Conservation (phyloP, 177 flowering plant species). For the Telopea speciosissima region DNA sequence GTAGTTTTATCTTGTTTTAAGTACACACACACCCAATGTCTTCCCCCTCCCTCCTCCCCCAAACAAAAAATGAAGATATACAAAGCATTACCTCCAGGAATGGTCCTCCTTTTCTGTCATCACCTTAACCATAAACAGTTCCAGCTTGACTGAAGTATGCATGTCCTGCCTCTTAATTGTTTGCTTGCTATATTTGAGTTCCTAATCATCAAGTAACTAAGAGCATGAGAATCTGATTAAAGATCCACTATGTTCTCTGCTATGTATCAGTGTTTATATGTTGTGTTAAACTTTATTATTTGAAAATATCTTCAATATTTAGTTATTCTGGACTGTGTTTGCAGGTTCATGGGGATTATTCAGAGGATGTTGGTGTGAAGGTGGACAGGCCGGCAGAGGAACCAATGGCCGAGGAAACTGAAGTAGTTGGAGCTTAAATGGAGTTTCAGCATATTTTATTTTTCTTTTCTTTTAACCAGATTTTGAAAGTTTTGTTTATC, state of each 20-base stretch:
- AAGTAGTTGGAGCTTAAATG: constrained; percentile 5
- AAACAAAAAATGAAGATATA: too few relatives aligned
- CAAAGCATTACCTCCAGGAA: neutral
- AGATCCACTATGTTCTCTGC: too few relatives aligned
- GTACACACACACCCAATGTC: too few relatives aligned
- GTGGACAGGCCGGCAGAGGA: constrained; percentile 8
- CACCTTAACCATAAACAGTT: too few relatives aligned
- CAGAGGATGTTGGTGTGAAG: constrained; percentile 7
- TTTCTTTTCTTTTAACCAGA: too few relatives aligned
- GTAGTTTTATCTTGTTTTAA: neutral
- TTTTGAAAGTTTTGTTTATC: too few relatives aligned
- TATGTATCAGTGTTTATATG: neutral
- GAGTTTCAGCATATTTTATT: neutral
- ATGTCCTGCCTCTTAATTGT: neutral
- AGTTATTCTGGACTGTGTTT: neutral
- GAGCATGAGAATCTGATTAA: too few relatives aligned
- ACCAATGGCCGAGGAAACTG: neutral
- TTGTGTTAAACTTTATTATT: neutral
- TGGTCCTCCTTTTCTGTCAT: too few relatives aligned
- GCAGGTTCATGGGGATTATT: constrained; percentile 8
- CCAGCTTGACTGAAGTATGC: too few relatives aligned
- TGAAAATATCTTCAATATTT: neutral
- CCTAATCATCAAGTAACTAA: too few relatives aligned
- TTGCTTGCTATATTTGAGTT: too few relatives aligned
- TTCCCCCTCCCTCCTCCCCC: too few relatives aligned